phyloP scores from a whole-genome alignment of 2,329 filamentous ascomycete species.

The Xylaria hypoxylon region DNA sequence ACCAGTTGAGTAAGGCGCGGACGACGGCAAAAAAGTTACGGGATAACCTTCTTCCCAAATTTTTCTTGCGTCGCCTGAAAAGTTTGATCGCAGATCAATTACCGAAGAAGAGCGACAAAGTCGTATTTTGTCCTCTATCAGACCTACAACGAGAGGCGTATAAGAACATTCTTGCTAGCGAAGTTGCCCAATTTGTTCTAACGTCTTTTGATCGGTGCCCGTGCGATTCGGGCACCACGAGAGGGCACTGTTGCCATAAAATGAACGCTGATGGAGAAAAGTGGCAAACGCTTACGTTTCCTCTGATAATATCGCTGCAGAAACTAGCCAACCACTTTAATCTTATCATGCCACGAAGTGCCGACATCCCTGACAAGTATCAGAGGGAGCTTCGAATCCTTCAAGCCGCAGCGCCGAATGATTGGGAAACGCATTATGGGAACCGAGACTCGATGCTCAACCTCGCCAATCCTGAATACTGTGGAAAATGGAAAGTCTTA shows the following conservation, averaged over 20 bases:
- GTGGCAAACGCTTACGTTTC: slow-evolving; percentile 86
- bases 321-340: slow-evolving; percentile 95
- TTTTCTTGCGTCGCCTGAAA: slow-evolving; percentile 95
- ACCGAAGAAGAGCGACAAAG: slow-evolving; percentile 92
- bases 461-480: slow-evolving; percentile 88
- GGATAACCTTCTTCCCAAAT: slow-evolving; percentile 85
- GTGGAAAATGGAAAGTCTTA: slow-evolving; percentile 95
- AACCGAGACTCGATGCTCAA: slow-evolving; percentile 82
- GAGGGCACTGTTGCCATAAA: slow-evolving; percentile 84
- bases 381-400: slow-evolving; percentile 81
- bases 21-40: slow-evolving; percentile 87
- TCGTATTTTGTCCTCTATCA: slow-evolving; percentile 94
- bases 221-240: slow-evolving; percentile 75
- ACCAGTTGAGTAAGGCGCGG: slow-evolving; percentile 83
- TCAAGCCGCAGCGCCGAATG: slow-evolving; percentile 77
- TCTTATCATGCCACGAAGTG: slow-evolving; percentile 77
- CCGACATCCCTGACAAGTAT: slow-evolving; percentile 77
- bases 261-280: slow-evolving; percentile 69
- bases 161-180: slow-evolving; percentile 80
- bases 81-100: slow-evolving; percentile 90
- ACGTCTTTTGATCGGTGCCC: slow-evolving; percentile 74
- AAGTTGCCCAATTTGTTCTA: slow-evolving; percentile 76
- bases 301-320: slow-evolving; percentile 82
- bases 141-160: slow-evolving; percentile 85
- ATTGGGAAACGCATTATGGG: slow-evolving; percentile 79